Conservation (phyloP, 2,329 filamentous ascomycete species). For the Gaeumannomyces tritici region DNA sequence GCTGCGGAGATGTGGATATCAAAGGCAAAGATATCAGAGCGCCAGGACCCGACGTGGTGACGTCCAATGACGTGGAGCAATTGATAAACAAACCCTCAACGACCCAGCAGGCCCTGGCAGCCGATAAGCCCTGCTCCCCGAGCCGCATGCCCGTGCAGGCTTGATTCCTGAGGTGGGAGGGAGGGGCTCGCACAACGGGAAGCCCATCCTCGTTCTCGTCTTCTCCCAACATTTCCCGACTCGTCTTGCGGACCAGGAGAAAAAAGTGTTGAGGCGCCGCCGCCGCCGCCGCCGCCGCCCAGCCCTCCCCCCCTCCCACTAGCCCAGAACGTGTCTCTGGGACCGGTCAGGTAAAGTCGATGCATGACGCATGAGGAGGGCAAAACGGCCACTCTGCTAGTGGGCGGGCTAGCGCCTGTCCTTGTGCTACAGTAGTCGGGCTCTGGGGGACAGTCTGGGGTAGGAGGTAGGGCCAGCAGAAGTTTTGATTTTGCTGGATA, state of each 20-base stretch:
- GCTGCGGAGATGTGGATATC: background rate
- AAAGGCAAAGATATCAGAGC: background rate
- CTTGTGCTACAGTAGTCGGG: background rate
- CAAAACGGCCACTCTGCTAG: background rate
- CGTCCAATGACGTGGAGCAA: background rate
- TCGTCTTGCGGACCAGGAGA: background rate
- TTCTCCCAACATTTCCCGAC: too few species aligned
- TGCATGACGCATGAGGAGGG: background rate
- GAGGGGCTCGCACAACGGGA: background rate
- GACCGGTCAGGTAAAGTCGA: too few species aligned
- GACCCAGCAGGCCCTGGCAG: background rate
- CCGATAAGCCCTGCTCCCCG: background rate
- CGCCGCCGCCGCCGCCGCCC: too few species aligned
- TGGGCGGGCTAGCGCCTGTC: background rate
- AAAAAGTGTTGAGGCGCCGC: background rate
- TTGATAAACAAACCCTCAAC: background rate
- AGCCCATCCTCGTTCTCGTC: background rate
- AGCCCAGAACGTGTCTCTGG: background rate
- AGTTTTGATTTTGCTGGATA: background rate
- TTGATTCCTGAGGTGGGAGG: too few species aligned
- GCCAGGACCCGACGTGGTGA: background rate
- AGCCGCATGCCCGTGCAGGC: background rate
- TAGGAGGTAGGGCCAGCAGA: background rate
- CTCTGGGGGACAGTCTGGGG: background rate
- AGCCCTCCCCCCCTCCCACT: background rate